Base-by-base conservation (phyloP, 257 asterid species). In the Solanum acaule region DNA sequence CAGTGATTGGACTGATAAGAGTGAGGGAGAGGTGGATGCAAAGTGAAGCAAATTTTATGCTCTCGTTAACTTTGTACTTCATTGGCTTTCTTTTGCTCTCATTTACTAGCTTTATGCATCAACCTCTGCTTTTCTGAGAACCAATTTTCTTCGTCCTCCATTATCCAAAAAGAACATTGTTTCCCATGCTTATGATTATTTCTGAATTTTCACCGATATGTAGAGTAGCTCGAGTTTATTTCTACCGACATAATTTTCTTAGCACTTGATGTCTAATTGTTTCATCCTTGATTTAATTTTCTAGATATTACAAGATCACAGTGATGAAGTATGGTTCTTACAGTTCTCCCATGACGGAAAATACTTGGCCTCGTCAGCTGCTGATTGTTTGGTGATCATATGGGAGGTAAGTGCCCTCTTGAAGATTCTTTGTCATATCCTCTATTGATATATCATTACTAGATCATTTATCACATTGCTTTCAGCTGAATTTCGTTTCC, bases 281-380 rank as follows among this genome's bases (percentile, higher is more conserved):
- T 86, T 33, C 68, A 71, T 25, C 25, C 34, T 42, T 79, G 85
- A 42, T 79, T 78, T 89, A 35, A 90, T 88, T 86, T 83, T 81
- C 90, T 94, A 96, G 98, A 91, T 94, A 91, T 87, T 95, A 84
- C 88, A 87, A 73, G 98, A 92, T 73, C 98, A 96, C 90, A 84
- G 75, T 22, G 94, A 91, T 88, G 98, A 96, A 91, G 93, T 96
- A 87, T 95, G 98, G 98, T 92, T 91, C 91, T 90, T 96, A 94
- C 96, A 95, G 87, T 96, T 96, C 90, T 94, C 98, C 87, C 94
- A 95, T 87, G 90, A 90, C 86, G 98, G 98, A 82, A 93, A 93
- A 92, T 96, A 93, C 90, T 90, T 96, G 91, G 98, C 98, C 49
- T 96, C 98, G 12, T 93, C 98, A 63, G 94, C 98, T 84, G 92